Base-by-base conservation (phyloP, 257 asterid species). In the Anisodus acutangulus region DNA sequence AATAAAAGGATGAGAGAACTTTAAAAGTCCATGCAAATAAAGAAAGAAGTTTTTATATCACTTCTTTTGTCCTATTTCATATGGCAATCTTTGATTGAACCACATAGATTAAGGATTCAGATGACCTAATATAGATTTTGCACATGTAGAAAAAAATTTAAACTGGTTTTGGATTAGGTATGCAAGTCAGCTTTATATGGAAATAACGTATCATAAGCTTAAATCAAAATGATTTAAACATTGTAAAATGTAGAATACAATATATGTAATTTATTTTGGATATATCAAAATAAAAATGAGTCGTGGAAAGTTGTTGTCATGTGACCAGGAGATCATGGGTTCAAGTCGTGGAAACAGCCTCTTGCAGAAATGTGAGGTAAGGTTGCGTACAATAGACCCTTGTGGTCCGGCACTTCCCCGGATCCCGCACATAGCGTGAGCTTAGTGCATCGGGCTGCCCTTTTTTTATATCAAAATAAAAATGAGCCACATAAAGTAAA, bases 401-500 rank as follows among this genome's bases (percentile, higher is more conserved):
- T 31, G 35, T 31, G 35, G 35, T 31, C 35, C 35, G 35, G 2
- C 35, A 1, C 35, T 31, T 31, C 35, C 1, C 35, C 35, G 35
- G 35, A 31, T 1, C 35, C 35, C 35, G 35, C 35, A 1, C 35
- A 31, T 31, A 31, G 35, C 35, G 35, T 1, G 35, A 31, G 35
- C 35, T 31, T 31, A 31, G 35, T 31, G 35, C 35, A 31, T 1
- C 35, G 35, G 35, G 35, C 35, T 31, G 35, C 35, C 35, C 35
- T 31, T 31, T 22, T 22, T 22, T 22, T 22, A 22, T 22, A 22
- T 22, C 26, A 22, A 22, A 22, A 22, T 26, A 57, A 79, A 41
- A 19, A 43, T 60, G 13, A 35, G 31, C 35, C 66, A 84, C 58
- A 79, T 43, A 78, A 88, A 85, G 87, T 82, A 88, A 78, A 66